Conservation (phyloP, 1,284 basidiomycete genomes). For the Cystobasidiaceae sp. region DNA sequence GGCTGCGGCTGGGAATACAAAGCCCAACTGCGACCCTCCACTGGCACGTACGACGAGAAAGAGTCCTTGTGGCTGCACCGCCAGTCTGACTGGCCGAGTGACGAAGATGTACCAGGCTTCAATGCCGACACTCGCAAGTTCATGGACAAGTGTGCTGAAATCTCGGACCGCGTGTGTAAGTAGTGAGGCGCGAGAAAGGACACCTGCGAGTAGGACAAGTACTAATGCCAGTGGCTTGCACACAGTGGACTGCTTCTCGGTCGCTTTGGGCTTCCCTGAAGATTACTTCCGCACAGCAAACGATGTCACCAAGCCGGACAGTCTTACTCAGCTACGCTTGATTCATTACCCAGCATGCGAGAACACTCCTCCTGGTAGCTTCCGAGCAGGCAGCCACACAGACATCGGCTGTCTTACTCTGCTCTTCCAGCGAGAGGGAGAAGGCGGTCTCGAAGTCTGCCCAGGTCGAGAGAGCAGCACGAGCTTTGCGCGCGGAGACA, state of each 20-base stretch:
- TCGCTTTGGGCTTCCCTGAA: constrained; percentile 25
- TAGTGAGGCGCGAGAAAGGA: too few relatives aligned
- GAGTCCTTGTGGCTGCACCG: constrained; percentile 41
- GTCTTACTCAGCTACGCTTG: constrained; percentile 41
- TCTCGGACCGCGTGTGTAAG: not conserved
- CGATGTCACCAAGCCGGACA: constrained; percentile 37
- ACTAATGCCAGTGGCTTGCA: not conserved
- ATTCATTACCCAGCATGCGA: constrained; percentile 42
- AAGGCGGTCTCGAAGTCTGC: constrained; percentile 43
- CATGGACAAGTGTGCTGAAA: constrained; percentile 1
- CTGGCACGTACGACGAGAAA: constrained; percentile 43
- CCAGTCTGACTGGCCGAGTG: constrained; percentile 37
- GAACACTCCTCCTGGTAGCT: constrained; percentile 33
- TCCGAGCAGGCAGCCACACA: constrained; percentile 36
- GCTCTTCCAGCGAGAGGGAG: constrained; percentile 42
- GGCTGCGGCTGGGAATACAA: constrained; percentile 42
- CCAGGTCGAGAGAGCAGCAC: constrained; percentile 40
- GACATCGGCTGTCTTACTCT: constrained; percentile 44
- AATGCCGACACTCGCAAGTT: not conserved
- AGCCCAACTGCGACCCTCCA: constrained; percentile 43
- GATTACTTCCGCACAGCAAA: constrained; percentile 37
- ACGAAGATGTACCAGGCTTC: constrained; percentile 34
- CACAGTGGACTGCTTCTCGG: not conserved
- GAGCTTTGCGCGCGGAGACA: constrained; percentile 35
- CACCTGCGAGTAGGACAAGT: too few relatives aligned